Evolutionary conservation across 2,329 filamentous ascomycete genomes (phyloP).

Genomic region (Dothistroma septosporum): DNA sequence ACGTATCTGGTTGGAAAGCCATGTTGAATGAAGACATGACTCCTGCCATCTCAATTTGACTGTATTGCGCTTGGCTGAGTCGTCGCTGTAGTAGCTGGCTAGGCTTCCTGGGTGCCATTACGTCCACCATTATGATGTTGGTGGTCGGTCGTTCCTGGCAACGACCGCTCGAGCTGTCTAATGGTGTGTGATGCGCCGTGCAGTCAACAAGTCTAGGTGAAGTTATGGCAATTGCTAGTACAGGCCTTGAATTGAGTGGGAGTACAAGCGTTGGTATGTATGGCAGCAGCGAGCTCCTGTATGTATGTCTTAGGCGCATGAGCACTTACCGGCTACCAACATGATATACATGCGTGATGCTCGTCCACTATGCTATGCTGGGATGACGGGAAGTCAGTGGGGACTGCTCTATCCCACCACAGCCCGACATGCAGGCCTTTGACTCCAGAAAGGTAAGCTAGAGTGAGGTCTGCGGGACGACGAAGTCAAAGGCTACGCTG

Average conservation of each 20-base stretch:
- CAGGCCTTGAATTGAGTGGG: background rate
- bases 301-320: constrained; percentile 11
- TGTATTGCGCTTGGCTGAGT: constrained; percentile 27
- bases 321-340: constrained; percentile 13
- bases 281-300: constrained; percentile 15
- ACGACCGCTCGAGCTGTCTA: background rate
- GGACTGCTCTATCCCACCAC: constrained; percentile 19
- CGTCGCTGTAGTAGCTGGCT: constrained; percentile 27
- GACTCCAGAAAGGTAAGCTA: constrained; percentile 20
- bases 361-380: constrained; percentile 16
- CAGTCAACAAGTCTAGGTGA: background rate
- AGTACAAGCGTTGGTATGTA: constrained; percentile 1
- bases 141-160: background rate
- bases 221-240: background rate
- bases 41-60: constrained; percentile 24
- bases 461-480: constrained; percentile 14
- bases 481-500: constrained; percentile 19
- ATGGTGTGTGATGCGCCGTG: background rate
- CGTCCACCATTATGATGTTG: constrained; percentile 21
- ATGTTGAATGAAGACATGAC: constrained; percentile 31
- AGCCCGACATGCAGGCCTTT: constrained; percentile 17
- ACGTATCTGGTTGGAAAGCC: constrained; percentile 27
- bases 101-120: constrained; percentile 15
- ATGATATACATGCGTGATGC: constrained; percentile 17
- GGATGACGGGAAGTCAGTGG: constrained; percentile 25